These are phyloP conservation scores for Colletotrichum liaoningense DNA, from an alignment of 2,329 filamentous ascomycete species.

Conservation along the genomic window DNA sequence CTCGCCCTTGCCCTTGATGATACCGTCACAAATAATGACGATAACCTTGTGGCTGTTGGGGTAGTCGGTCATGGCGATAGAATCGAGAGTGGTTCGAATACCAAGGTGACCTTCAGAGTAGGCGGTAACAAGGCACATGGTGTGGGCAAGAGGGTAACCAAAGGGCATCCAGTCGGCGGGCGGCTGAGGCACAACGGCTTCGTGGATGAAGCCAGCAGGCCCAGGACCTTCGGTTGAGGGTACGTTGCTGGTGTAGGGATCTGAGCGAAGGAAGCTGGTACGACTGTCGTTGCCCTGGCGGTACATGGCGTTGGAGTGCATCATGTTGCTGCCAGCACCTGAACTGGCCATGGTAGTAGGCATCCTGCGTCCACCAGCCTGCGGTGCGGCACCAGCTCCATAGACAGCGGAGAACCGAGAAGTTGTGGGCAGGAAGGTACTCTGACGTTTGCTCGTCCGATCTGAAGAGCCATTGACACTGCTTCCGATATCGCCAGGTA, in stretches of 20 bases:
- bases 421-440: conserved; percentile 88
- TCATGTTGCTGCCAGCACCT: conserved; percentile 76
- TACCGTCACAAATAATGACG: conserved; percentile 94
- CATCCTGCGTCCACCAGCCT: conserved; percentile 59
- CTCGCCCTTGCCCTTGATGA: conserved; percentile 97
- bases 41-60: conserved; percentile 99
- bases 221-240: conserved; percentile 76
- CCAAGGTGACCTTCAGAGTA: conserved; percentile 97
- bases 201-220: conserved; percentile 94
- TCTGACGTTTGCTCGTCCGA: conserved; percentile 81
- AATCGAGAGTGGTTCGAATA: conserved; percentile 93
- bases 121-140: conserved; percentile 93
- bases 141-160: conserved; percentile 92
- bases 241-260: conserved; percentile 65
- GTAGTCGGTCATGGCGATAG: conserved; percentile 96
- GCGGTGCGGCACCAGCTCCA: conserved; percentile 70
- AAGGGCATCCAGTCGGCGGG: conserved; percentile 98
- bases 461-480: conserved; percentile 73
- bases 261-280: conserved; percentile 72
- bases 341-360: conserved; percentile 98
- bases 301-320: conserved; percentile 80
- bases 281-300: conserved; percentile 72
- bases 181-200: conserved; percentile 94
- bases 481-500: conserved; percentile 79
- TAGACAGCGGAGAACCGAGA: conserved; percentile 95